Evolutionary conservation across 495 filamentous ascomycete genomes (phyloP).

Genomic region (Podospora sp.): DNA sequence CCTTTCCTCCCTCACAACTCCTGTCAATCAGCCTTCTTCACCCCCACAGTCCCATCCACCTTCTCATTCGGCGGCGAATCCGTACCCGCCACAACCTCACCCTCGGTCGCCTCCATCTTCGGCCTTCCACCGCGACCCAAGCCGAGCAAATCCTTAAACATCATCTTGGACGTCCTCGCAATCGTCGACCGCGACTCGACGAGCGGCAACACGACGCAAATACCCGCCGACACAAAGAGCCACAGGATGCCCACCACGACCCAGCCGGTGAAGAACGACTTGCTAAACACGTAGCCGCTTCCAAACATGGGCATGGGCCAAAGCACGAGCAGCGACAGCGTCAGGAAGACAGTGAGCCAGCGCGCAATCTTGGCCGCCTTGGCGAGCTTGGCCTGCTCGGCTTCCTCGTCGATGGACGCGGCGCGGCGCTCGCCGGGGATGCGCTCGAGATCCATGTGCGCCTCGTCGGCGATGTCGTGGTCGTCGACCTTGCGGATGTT

Average conservation of each 20-base stretch:
- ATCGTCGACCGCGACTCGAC: conserved; percentile 12
- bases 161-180: conserved; percentile 7
- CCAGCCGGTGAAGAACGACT: conserved; percentile 20
- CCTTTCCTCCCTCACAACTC: neutral
- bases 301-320: conserved; percentile 24
- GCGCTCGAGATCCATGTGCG: conserved; percentile 13
- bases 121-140: neutral
- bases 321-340: conserved; percentile 6
- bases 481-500: conserved; percentile 19
- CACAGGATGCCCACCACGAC: conserved; percentile 18
- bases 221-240: conserved; percentile 14
- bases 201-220: conserved; percentile 7
- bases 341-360: conserved; percentile 9
- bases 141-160: conserved; percentile 14
- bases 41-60: neutral
- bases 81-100: conserved; percentile 2
- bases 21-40: conserved; percentile 14
- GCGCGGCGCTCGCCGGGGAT: neutral
- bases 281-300: conserved; percentile 20
- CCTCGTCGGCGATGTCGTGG: conserved; percentile 15
- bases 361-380: conserved; percentile 19
- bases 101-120: conserved; percentile 8
- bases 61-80: conserved; percentile 13
- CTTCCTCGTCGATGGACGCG: conserved; percentile 1
- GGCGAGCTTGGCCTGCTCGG: conserved; percentile 12